Evolutionary conservation across 2,329 filamentous ascomycete genomes (phyloP).

Genomic region (Paracorniculantispora psalliotae): DNA sequence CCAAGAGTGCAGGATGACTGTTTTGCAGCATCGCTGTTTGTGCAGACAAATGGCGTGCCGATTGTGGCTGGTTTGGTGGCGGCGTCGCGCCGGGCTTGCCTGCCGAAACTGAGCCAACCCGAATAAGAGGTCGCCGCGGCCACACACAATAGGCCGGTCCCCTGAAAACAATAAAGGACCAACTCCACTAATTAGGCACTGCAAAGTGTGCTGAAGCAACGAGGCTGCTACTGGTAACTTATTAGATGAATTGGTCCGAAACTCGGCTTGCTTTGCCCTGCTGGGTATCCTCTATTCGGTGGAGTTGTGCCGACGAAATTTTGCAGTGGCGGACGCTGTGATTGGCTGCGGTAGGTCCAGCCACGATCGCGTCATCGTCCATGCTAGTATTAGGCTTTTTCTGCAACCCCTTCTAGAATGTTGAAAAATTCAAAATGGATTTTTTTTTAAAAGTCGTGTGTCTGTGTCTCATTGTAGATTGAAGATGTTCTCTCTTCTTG

Average conservation of each 20-base stretch:
- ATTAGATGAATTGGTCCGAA: no score
- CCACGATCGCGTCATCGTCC: conserved; percentile 24
- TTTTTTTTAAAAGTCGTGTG: not conserved
- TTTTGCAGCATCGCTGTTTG: no score
- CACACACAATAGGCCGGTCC: not conserved
- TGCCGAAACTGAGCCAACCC: not conserved
- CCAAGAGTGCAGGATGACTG: no score
- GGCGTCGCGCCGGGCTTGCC: no score
- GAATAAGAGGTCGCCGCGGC: not conserved
- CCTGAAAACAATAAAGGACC: not conserved
- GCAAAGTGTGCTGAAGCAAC: no score
- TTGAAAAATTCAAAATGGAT: not conserved
- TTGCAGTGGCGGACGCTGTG: conserved; percentile 12
- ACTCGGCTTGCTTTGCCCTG: not conserved
- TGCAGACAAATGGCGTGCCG: no score
- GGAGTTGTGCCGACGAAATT: conserved; percentile 13
- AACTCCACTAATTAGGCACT: not conserved
- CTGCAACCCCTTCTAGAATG: conserved; percentile 9
- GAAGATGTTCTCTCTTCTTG: no score
- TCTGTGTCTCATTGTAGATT: not conserved
- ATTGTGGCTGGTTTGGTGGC: no score
- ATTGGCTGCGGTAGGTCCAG: conserved; percentile 17
- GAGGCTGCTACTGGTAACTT: no score
- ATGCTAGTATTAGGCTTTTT: not conserved
- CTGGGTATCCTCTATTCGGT: not conserved